Evolutionary conservation across 2,329 filamentous ascomycete species (phyloP), one percentile per base, ranked within the genome.

Genomic region (Cercospora sojina): DNA sequence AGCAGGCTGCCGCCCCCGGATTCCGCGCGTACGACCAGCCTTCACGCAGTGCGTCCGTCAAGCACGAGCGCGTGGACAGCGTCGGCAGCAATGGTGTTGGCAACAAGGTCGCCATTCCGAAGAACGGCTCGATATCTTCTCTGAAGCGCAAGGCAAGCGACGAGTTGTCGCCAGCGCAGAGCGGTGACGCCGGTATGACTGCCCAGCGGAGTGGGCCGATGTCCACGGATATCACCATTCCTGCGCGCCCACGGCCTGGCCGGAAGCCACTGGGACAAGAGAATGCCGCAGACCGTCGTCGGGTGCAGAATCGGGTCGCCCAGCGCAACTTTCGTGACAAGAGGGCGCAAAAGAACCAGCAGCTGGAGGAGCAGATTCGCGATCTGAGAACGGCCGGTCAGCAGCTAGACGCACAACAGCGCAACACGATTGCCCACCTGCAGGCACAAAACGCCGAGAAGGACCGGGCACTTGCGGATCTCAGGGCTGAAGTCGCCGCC

Each of bases 241-340:
- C 79, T 35, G 74, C 81, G 5, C 78, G 82, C 25, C 81, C 82
- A 7, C 82, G 80, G 83, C 94, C 95, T 23, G 94, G 94, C 58
- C 88, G 94, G 73, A 98, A 98, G 84, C 93, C 94, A 3, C 73
- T 78, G 56, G 63, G 69, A 29, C 92, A 92, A 56, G 93, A 97
- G 76, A 96, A 93, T 61, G 93, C 93, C 13, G 91, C 91, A 1
- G 96, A 93, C 51, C 96, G 96, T 82, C 88, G 95, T 71, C 96
- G 97, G 83, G 91, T 92, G 1, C 95, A 98, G 81, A 98, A 98
- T 79, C 87, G 95, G 67, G 91, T 92, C 56, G 94, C 94, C 3
- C 94, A 98, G 81, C 85, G 94, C 66, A 92, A 91, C 1, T 98
- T 98, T 79, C 87, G 94, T 35, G 93, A 97, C 80, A 86, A 94